These are phyloP conservation scores for Neopestalotiopsis clavispora DNA, from an alignment of 2,329 filamentous ascomycete genomes.

Conservation along the genomic window DNA sequence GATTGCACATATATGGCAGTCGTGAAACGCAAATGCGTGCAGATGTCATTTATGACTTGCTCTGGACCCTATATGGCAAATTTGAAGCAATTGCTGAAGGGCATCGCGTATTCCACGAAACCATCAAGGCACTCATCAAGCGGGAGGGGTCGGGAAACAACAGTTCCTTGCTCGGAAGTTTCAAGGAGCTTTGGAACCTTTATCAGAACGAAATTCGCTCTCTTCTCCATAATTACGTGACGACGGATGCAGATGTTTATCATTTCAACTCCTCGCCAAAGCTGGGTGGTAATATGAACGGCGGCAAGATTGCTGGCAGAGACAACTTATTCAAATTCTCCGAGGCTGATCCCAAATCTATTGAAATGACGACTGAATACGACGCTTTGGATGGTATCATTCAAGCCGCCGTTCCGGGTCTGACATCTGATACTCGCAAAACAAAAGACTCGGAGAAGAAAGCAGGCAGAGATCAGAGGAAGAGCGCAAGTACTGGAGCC, in stretches of 20 bases:
- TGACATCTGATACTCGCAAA: constrained; percentile 76
- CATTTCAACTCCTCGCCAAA: constrained; percentile 63
- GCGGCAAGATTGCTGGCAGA: constrained; percentile 52
- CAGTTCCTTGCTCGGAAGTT: constrained; percentile 77
- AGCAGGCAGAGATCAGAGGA: constrained; percentile 43
- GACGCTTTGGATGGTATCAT: constrained; percentile 91
- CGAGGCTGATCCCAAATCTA: constrained; percentile 80
- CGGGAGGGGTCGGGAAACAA: constrained; percentile 75
- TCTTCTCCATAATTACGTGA: constrained; percentile 92
- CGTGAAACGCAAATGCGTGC: constrained; percentile 78
- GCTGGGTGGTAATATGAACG: constrained; percentile 49
- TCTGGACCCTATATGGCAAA: constrained; percentile 93
- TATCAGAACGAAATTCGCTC: constrained; percentile 98
- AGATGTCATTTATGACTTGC: constrained; percentile 86
- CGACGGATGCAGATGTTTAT: constrained; percentile 82
- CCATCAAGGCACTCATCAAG: constrained; percentile 82
- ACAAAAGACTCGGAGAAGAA: constrained; percentile 47
- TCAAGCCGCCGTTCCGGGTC: constrained; percentile 86
- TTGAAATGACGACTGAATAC: constrained; percentile 81
- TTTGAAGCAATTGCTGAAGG: constrained; percentile 97
- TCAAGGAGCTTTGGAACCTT: constrained; percentile 96
- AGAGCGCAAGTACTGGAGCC: constrained; percentile 41
- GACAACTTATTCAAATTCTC: constrained; percentile 84
- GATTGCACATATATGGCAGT: constrained; percentile 66
- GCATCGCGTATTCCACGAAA: constrained; percentile 91